Evolutionary conservation across 108 stramenopile species (phyloP), one percentile per base, ranked within the genome.

Genomic region (Pelagomonas calceolata): DNA sequence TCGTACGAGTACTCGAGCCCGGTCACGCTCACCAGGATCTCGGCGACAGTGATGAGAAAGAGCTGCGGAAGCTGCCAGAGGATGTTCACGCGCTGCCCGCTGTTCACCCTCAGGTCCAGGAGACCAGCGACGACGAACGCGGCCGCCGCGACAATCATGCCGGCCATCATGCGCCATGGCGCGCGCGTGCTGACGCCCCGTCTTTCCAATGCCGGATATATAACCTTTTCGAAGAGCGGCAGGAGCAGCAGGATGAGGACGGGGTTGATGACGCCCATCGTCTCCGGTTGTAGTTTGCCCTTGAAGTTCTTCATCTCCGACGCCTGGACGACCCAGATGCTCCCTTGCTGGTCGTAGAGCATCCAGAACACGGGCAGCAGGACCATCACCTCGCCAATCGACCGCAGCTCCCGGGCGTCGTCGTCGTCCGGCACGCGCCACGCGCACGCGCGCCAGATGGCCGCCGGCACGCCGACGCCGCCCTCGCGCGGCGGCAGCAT

Each of bases 281-380:
- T 80, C 72, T 89, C 88, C n/a, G 88, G 85, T 76, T 86, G 63
- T 4, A 88, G 30, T 4, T 80, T 82, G 63, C 74, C 71, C 30
- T 70, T 34, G 30, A 69, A 36, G 39, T 5, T 43, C 30, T 79
- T 60, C 80, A 86, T 79, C 21, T 79, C 71, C 18, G 75, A 76
- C 64, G 88, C 88, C 73, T 88, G 88, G 43, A 88, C 68, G 21
- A 82, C 83, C 88, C 88, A 88, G 21, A 84, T 82, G 18, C 74
- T 76, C 30, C 85, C 84, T 65, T 88, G 88, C 72, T 88, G 88
- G 74, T 88, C 88, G 75, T 84, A 88, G 21, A 88, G 75, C 77
- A 78, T 82, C 88, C 88, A 88, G 70, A 86, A 88, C 7, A 85
- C 68, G 18, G 85, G 84, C 78, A 88, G 74, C 17, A 75, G 32